Conservation (phyloP, 768 basidiomycete species). For the Sistotremastrum niveocremeum region DNA sequence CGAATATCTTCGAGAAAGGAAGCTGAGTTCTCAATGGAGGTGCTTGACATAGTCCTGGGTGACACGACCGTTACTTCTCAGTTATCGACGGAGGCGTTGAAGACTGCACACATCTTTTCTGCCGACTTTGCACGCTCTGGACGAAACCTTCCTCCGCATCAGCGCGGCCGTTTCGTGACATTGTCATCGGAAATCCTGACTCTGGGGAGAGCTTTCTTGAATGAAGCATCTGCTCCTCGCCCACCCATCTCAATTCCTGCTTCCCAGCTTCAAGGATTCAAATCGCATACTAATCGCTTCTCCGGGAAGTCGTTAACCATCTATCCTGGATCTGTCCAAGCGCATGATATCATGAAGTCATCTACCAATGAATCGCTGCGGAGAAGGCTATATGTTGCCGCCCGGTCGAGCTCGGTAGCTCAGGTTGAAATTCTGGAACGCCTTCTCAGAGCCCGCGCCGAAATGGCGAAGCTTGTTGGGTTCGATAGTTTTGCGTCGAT, state of each 20-base stretch:
- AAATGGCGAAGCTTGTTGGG: conserved; percentile 77
- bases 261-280: conserved; percentile 56
- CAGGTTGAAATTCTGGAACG: conserved; percentile 68
- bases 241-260: conserved; percentile 57
- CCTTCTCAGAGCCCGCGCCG: conserved; percentile 62
- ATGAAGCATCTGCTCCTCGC: conserved; percentile 46
- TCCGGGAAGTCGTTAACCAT: conserved; percentile 66
- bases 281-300: conserved; percentile 45
- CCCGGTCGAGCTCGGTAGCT: conserved; percentile 59
- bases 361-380: conserved; percentile 78
- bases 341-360: conserved; percentile 85
- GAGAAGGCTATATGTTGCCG: conserved; percentile 67
- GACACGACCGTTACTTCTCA: conserved; percentile 54
- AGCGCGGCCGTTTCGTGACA: conserved; percentile 74
- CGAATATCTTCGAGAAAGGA: conserved; percentile 4
- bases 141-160: conserved; percentile 67
- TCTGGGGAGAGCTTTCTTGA: conserved; percentile 77
- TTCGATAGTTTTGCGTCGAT: conserved; percentile 78
- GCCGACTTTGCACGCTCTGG: conserved; percentile 97
- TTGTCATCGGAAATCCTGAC: conserved; percentile 81
- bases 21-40: conserved; percentile 25
- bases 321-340: conserved; percentile 79
- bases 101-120: conserved; percentile 88
- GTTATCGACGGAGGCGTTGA: conserved; percentile 60
- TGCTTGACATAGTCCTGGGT: conserved; percentile 53